Conservation (phyloP, 140 eudicot species). For the Stevia rebaudiana region DNA sequence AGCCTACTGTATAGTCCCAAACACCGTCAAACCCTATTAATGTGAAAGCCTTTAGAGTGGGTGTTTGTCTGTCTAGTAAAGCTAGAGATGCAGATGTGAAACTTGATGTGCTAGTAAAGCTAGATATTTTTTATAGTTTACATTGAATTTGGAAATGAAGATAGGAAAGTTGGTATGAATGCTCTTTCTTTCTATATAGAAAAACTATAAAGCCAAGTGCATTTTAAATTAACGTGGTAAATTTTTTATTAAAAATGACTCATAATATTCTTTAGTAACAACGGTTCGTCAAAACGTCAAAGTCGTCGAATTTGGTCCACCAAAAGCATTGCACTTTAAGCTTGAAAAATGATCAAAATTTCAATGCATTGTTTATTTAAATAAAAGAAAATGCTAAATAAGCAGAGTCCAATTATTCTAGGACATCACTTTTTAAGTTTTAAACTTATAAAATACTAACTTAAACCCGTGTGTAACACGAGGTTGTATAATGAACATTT, state of each 20-base stretch:
- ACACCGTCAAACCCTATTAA: too few relatives aligned
- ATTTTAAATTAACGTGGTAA: background rate
- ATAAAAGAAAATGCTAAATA: background rate
- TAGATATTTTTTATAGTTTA: too few relatives aligned
- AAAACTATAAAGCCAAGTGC: background rate
- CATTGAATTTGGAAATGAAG: too few relatives aligned
- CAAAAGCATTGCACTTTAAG: conserved; percentile 2
- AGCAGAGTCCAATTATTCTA: background rate
- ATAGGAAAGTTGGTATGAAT: too few relatives aligned
- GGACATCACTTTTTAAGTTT: background rate
- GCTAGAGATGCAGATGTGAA: too few relatives aligned
- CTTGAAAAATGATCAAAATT: conserved; percentile 8
- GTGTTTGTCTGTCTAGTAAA: too few relatives aligned
- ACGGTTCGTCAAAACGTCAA: conserved; percentile 8
- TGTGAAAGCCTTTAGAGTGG: too few relatives aligned
- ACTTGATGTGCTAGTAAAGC: too few relatives aligned
- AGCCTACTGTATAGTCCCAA: too few relatives aligned
- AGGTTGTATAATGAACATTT: too few relatives aligned
- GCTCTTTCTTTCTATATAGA: background rate
- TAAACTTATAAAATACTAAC: too few relatives aligned
- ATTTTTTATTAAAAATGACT: background rate
- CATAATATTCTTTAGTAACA: conserved; percentile 3
- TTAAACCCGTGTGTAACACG: too few relatives aligned
- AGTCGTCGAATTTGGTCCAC: conserved; percentile 10
- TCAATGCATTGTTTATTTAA: background rate